Evolutionary conservation across 768 basidiomycete species (phyloP).

Genomic region (Tulasnella sp.): DNA sequence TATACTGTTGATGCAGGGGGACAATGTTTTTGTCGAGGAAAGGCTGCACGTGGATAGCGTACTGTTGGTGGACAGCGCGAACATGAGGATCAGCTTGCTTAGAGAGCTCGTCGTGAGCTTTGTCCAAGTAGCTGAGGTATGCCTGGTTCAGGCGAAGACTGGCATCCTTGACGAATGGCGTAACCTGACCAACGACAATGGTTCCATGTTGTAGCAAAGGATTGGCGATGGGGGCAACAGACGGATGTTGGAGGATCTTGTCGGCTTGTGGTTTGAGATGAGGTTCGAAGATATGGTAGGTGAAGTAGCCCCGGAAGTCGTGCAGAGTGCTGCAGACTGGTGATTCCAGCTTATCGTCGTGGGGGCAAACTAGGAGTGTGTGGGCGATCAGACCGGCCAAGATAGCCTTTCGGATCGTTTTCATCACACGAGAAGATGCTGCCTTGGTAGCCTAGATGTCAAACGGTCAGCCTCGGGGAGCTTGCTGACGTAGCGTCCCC

Average conservation of each 20-base stretch:
- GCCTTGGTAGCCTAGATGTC: not conserved
- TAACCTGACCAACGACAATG: not conserved
- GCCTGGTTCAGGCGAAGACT: not conserved
- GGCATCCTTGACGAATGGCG: not conserved
- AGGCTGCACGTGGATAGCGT: not conserved
- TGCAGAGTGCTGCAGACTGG: not conserved
- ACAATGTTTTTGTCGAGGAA: constrained; percentile 4
- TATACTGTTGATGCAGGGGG: not conserved
- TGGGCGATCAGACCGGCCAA: not conserved
- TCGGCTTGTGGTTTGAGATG: not conserved
- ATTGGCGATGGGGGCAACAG: not conserved
- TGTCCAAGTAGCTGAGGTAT: not conserved
- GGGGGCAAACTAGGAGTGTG: constrained; percentile 5
- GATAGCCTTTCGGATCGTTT: not conserved
- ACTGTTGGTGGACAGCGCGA: constrained; percentile 3
- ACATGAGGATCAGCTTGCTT: constrained; percentile 10
- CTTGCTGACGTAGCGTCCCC: not conserved
- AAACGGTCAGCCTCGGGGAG: not conserved
- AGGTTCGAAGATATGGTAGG: not conserved
- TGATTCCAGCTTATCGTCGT: not conserved
- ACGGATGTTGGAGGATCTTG: not conserved
- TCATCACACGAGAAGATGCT: not conserved
- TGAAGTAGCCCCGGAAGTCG: not conserved
- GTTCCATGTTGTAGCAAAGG: not conserved
- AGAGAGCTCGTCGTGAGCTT: not conserved